Base-by-base conservation (phyloP, 2,329 filamentous ascomycete species). In the Xylariaceae sp. region DNA sequence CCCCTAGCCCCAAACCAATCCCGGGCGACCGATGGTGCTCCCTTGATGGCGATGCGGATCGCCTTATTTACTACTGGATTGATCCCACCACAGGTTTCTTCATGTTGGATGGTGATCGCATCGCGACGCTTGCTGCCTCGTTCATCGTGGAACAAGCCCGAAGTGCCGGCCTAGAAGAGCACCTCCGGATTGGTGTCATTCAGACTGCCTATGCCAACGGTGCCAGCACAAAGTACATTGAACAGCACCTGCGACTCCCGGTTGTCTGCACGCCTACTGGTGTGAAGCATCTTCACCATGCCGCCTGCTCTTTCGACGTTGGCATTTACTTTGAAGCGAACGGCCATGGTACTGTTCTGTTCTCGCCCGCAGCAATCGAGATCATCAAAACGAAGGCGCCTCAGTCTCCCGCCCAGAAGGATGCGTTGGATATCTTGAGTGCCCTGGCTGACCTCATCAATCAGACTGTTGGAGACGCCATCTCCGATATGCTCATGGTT, bases 271-370 rank as follows among this genome's bases (percentile, higher is more conserved):
- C 94, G 1, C 86, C 90, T 11, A 99, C 94, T 0, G 94, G 94
- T 62, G 94, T 99, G 59, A 99, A 99, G 79, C 89, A 96, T 73
- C 81, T 99, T 60, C 94, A 99, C 74, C 94, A 97, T 68, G 94
- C 90, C n/a, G 94, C 94, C 40, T 85, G 89, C 66, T 89, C 91
- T 62, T 96, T 95, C 65, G 94, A 99, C 66, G 86, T 97, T 53
- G 94, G 94, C 54, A 90, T 97, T 50, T 99, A 99, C 76, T 99
- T 99, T 67, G 94, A 99, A 76, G 94, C 94, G 61, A 99, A 99
- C 70, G 94, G 94, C 32, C 94, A 99, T 72, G 94, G 94, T 62
- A 99, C 94, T 7, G 88, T 97, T 37, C 86, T 97, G 52, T 99
- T 99, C 79, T 95, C 89, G 1, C 83, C 87, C 55, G 85, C 89